phyloP scores from a whole-genome alignment of 2,329 filamentous ascomycete species.

The Aspergillus quadricinctus region DNA sequence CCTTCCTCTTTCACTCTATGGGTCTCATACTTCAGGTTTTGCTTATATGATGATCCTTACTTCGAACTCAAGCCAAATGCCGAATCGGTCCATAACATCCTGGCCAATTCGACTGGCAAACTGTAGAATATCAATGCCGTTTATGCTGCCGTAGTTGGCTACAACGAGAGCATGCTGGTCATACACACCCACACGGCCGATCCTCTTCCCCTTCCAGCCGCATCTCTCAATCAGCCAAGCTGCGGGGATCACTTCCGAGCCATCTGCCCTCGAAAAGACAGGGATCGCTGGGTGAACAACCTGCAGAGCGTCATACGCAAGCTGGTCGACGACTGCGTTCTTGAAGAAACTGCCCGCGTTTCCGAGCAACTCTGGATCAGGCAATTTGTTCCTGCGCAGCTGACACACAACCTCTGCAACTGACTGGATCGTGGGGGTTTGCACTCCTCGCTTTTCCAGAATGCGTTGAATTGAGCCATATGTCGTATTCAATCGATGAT shows the following conservation, averaged over 20 bases:
- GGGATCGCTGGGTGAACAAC: not conserved
- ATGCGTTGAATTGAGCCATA: not conserved
- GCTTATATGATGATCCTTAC: not conserved
- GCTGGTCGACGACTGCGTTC: no score
- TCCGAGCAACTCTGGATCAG: no score
- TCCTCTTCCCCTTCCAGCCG: not conserved
- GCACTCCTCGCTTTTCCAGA: no score
- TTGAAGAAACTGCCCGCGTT: no score
- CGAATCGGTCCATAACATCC: not conserved
- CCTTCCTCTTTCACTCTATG: no score
- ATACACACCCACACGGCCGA: not conserved
- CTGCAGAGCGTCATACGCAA: not conserved
- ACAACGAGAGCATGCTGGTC: not conserved
- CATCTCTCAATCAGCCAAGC: not conserved
- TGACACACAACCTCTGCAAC: no score
- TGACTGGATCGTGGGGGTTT: no score
- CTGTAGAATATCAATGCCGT: not conserved
- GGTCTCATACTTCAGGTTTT: not conserved
- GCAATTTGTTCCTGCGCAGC: no score
- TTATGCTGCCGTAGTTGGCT: not conserved
- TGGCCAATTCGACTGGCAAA: not conserved
- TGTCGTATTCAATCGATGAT: not conserved
- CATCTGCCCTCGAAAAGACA: not conserved
- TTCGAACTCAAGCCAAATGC: not conserved
- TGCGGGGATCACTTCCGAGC: not conserved